These are phyloP conservation scores for Gossypium gossypioides DNA, from an alignment of 441 rosid genomes.

Conservation along the genomic window DNA sequence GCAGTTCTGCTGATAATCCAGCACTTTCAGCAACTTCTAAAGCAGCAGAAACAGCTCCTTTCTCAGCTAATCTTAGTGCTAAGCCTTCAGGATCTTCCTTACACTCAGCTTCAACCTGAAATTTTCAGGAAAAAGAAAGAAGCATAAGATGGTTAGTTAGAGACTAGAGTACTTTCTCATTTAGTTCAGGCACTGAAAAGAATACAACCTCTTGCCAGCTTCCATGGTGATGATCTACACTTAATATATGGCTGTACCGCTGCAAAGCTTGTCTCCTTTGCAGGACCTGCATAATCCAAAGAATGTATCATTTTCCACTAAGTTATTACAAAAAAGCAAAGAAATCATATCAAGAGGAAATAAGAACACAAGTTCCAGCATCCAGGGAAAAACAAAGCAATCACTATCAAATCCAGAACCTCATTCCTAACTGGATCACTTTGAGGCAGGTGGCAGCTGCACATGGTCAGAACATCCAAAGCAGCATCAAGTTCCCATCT, in stretches of 20 bases:
- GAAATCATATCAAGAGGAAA: slow-evolving; percentile 10
- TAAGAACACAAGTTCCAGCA: slow-evolving; percentile 3
- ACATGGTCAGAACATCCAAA: slow-evolving; percentile 93
- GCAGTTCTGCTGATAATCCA: slow-evolving; percentile 70
- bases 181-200: slow-evolving; percentile 19
- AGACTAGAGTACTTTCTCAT: not conserved
- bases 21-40: slow-evolving; percentile 98
- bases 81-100: slow-evolving; percentile 94
- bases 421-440: slow-evolving; percentile 57
- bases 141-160: slow-evolving; percentile 4
- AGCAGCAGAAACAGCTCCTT: slow-evolving; percentile 98
- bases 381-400: slow-evolving; percentile 4
- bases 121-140: slow-evolving; percentile 16
- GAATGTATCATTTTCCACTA: not conserved
- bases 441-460: slow-evolving; percentile 80
- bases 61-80: slow-evolving; percentile 93
- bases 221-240: slow-evolving; percentile 74
- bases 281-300: slow-evolving; percentile 39
- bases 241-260: slow-evolving; percentile 80
- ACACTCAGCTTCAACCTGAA: slow-evolving; percentile 83
- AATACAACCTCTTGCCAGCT: slow-evolving; percentile 94
- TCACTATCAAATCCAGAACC: slow-evolving; percentile 33
- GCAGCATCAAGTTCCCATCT: slow-evolving; percentile 92
- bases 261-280: slow-evolving; percentile 82
- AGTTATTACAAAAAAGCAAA: slow-evolving; percentile 1